phyloP scores from a whole-genome alignment of 23 red algal genomes.

The Gracilaria caudata region DNA sequence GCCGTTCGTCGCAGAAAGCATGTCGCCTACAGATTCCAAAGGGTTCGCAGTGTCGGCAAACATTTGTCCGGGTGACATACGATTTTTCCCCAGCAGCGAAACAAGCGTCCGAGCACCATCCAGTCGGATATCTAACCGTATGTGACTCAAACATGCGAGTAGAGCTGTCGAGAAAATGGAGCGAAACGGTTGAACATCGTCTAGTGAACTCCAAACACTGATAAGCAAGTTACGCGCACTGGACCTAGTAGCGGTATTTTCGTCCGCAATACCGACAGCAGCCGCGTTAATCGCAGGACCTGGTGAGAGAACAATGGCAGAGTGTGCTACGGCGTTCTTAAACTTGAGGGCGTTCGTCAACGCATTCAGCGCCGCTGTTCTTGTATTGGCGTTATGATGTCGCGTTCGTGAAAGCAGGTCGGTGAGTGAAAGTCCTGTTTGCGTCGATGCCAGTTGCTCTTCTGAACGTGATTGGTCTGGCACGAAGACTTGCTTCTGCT shows the following conservation, averaged over 20 bases:
- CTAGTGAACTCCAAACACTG: neutral
- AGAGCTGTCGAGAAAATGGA: slow-evolving; percentile 6
- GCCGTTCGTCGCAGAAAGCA: slow-evolving; percentile 1
- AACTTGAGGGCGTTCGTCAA: slow-evolving; percentile 4
- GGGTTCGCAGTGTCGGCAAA: slow-evolving; percentile 30
- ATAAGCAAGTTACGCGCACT: slow-evolving; percentile 11
- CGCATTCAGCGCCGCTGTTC: slow-evolving; percentile 25
- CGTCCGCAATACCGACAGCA: neutral
- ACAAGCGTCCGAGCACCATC: slow-evolving; percentile 9
- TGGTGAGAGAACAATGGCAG: slow-evolving; percentile 4
- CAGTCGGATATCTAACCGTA: slow-evolving; percentile 28
- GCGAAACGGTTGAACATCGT: slow-evolving; percentile 23
- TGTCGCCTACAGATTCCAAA: slow-evolving; percentile 11
- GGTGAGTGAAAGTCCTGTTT: slow-evolving; percentile 20
- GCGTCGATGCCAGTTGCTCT: slow-evolving; percentile 1
- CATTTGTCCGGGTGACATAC: neutral
- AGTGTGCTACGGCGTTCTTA: slow-evolving; percentile 4
- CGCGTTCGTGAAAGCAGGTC: slow-evolving; percentile 19
- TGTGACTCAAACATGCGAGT: slow-evolving; percentile 26
- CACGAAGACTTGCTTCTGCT: slow-evolving; percentile 25
- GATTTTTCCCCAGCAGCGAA: neutral
- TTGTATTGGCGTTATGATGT: slow-evolving; percentile 35
- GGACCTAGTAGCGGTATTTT: neutral
- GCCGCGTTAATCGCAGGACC: slow-evolving; percentile 12
- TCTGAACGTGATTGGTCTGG: slow-evolving; percentile 28